Percentiles rank a stretch among this genome's conserved stretches.
These are phyloP conservation scores for Nemania sp. DNA, from an alignment of 2,329 filamentous ascomycete genomes.

Conservation along the genomic window DNA sequence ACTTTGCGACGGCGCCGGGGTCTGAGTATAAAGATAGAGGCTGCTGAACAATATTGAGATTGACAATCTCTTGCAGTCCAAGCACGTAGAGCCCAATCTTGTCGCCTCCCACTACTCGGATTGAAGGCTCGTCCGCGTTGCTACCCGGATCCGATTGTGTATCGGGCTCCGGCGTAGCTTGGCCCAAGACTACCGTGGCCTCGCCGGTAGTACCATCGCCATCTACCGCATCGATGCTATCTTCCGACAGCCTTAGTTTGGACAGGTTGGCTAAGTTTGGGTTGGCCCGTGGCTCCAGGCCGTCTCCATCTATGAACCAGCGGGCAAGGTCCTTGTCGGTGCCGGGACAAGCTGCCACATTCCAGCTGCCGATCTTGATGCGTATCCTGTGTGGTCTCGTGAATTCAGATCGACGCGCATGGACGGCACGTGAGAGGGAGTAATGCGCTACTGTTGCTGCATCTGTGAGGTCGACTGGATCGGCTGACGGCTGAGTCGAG, in stretches of 20 bases:
- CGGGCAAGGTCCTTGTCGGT: conserved; percentile 84
- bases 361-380: conserved; percentile 94
- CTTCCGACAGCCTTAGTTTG: conserved; percentile 52
- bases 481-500: conserved; percentile 44
- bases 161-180: background rate
- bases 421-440: conserved; percentile 67
- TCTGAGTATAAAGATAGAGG: conserved; percentile 79
- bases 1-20: conserved; percentile 70
- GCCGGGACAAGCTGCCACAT: conserved; percentile 81
- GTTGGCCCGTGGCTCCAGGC: conserved; percentile 67
- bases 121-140: conserved; percentile 46
- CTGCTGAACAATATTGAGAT: conserved; percentile 77
- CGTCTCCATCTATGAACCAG: conserved; percentile 84
- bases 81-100: conserved; percentile 89
- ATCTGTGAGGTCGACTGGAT: conserved; percentile 52
- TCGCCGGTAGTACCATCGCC: background rate
- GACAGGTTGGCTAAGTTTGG: conserved; percentile 63
- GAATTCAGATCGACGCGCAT: conserved; percentile 78
- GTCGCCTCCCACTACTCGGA: conserved; percentile 58
- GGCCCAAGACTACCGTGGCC: background rate
- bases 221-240: conserved; percentile 42
- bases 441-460: conserved; percentile 51
- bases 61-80: conserved; percentile 89
- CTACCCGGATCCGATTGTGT: conserved; percentile 36
- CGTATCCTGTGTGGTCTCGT: conserved; percentile 72